A percentile compares a stretch with the other conserved stretches of the same genome.
Evolutionary conservation across 208 protist species (phyloP).

Genomic region (Acanthamoeba castellanii): DNA sequence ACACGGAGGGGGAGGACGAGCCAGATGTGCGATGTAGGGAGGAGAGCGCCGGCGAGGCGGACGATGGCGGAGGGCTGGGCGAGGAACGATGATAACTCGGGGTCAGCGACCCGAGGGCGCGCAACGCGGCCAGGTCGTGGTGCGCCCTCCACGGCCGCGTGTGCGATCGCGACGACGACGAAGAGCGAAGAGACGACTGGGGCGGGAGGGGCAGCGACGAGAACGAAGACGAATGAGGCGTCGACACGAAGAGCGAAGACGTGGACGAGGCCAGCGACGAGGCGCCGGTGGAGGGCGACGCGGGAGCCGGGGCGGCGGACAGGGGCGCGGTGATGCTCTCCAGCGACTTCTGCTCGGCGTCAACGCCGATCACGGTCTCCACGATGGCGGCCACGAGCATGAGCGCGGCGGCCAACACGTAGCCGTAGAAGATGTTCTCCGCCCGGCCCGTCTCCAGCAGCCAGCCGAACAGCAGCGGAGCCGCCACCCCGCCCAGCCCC

Average conservation of each 20-base stretch:
- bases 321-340: slow-evolving; percentile 4
- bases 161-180: background rate
- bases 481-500: background rate
- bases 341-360: background rate
- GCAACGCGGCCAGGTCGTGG: no score
- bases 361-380: background rate
- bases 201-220: background rate
- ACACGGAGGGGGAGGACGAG: background rate
- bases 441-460: background rate
- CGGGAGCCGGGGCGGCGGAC: background rate
- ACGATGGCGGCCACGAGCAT: slow-evolving; percentile 38
- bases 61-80: no score
- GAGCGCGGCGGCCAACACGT: background rate
- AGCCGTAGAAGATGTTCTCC: slow-evolving; percentile 48
- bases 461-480: slow-evolving; percentile 49
- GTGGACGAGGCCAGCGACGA: background rate
- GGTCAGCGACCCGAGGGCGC: no score
- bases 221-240: background rate
- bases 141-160: no score
- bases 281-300: background rate
- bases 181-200: no score
- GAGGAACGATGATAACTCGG: no score
- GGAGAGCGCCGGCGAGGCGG: no score
- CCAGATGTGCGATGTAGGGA: no score
- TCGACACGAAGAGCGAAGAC: background rate